Evolutionary conservation across 176 grass and related monocot species (phyloP).

Genomic region (Otatea glauca): DNA sequence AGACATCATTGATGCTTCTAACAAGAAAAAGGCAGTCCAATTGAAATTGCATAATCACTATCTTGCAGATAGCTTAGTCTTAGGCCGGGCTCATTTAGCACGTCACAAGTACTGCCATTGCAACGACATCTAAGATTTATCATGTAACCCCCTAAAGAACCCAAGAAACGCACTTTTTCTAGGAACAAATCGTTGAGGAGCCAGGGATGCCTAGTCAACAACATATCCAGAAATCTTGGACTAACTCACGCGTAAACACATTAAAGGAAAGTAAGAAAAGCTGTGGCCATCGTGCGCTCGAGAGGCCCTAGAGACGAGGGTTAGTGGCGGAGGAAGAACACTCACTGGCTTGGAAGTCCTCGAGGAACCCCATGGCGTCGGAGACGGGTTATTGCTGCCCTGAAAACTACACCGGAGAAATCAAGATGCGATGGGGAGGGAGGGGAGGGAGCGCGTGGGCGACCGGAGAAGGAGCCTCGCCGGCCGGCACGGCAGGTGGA

Average conservation of each 20-base stretch:
- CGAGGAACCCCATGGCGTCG: slow-evolving; percentile 62
- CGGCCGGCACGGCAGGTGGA: slow-evolving; percentile 36
- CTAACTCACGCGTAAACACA: neutral
- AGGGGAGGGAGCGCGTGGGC: neutral
- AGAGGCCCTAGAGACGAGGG: slow-evolving; percentile 41
- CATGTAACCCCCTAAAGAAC: slow-evolving; percentile 14
- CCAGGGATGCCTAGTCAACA: neutral
- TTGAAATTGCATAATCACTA: slow-evolving; percentile 28
- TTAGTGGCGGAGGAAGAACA: slow-evolving; percentile 23
- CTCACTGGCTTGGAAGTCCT: slow-evolving; percentile 74
- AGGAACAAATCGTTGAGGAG: neutral
- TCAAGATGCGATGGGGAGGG: neutral
- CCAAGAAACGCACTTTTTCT: neutral
- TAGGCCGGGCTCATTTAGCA: neutral
- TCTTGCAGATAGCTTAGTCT: neutral
- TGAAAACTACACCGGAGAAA: neutral
- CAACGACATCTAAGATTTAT: neutral
- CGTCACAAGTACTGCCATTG: neutral
- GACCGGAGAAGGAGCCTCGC: slow-evolving; percentile 39
- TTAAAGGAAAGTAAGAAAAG: neutral
- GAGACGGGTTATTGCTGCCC: neutral
- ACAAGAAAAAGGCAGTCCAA: neutral
- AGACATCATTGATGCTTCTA: neutral
- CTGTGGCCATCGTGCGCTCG: neutral
- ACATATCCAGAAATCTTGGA: neutral